phyloP scores from a whole-genome alignment of 306 rosid genomes.

The Cucumis hystrix region DNA sequence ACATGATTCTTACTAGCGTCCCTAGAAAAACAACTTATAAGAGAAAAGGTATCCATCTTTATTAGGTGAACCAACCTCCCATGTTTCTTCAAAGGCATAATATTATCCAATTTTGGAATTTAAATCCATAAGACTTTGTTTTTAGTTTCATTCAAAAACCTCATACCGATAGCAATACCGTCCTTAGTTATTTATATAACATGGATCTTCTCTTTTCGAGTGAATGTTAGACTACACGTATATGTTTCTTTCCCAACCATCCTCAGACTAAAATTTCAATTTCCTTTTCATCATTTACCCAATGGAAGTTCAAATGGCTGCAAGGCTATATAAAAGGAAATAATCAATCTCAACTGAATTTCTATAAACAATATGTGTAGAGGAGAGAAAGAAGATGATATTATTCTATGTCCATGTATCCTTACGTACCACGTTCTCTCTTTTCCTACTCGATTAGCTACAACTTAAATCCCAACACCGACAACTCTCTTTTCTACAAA shows the following conservation, averaged over 20 bases:
- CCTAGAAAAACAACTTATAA: neutral
- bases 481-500: slow-evolving; percentile 6
- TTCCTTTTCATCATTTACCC: neutral
- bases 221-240: neutral
- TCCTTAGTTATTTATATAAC: too few species aligned
- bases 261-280: neutral
- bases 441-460: slow-evolving; percentile 7
- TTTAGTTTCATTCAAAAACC: neutral
- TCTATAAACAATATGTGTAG: neutral
- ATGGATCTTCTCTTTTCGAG: too few species aligned
- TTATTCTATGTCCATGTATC: slow-evolving; percentile 4
- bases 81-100: neutral
- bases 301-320: neutral
- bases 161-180: neutral
- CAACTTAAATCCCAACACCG: slow-evolving; percentile 8
- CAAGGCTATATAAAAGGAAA: neutral
- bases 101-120: neutral
- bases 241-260: neutral
- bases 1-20: neutral
- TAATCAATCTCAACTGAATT: neutral
- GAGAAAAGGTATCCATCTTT: neutral
- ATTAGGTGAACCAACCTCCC: neutral
- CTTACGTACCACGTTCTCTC: neutral
- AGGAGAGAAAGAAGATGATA: neutral
- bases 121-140: neutral